Base-by-base conservation (phyloP, 2,329 filamentous ascomycete species). In the Ceratocystis albifundus region DNA sequence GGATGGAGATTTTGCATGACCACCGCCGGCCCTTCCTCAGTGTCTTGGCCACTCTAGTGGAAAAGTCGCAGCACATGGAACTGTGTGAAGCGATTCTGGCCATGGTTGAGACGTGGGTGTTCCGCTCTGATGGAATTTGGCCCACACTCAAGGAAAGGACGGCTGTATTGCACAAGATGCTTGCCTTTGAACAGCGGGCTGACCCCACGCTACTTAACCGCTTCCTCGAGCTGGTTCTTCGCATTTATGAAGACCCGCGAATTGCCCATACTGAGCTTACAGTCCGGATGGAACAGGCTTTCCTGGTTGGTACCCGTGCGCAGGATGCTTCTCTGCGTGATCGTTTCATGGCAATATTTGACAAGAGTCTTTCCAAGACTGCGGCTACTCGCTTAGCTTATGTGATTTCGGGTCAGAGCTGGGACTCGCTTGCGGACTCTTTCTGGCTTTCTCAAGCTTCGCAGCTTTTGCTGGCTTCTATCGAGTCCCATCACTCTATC, bases 141-240 rank as follows among this genome's bases (percentile, higher is more conserved):
- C 94, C 94, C 0, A 99, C 94, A 0, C 81, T 99, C 1, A 99
- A 99, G 75, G 95, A 99, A 76, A 99, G 99, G 79, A 97, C 93
- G 0, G 95, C 95, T 0, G 94, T 99, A 0, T 78, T 99, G n/a
- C 92, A 96, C 72, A 99, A 99, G 77, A 99, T 99, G 94, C 79
- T 97, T 17, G 87, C 92, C 0, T 99, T 99, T 71, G 94, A 99
- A 76, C 85, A 89, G 67, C 84, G 94, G 48, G 78, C 82, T 32
- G 93, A 97, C 73, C 84, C 87, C 41, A 90, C 88, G 0, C 87
- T 99, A 77, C 80, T 99, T 67, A 91, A 88, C 70, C 93, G 93
- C 73, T 99, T 97, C 78, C 80, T 99, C 67, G 89, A 97, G 70
- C 84, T 99, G 30, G 94, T 99, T 30, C 96, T 99, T 71, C 87